A percentile compares a stretch with the other conserved stretches of the same genome.
Evolutionary conservation across 352 stramenopile species (phyloP).

Genomic region (Poterioochromonas sp.): DNA sequence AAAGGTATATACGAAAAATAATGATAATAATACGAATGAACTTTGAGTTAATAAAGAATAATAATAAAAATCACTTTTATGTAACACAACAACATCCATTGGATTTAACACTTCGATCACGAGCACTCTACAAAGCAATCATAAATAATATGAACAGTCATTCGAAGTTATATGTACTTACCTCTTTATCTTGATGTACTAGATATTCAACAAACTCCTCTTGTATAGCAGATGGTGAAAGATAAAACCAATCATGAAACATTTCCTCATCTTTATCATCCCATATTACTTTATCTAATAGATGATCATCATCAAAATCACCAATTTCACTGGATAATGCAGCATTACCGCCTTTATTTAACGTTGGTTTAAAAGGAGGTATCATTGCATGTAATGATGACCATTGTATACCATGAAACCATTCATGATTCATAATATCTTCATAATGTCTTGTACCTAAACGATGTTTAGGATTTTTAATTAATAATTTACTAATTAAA

Average conservation of each 20-base stretch:
- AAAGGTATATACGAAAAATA: too few relatives aligned
- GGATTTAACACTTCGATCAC: too few relatives aligned
- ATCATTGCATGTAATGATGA: not conserved
- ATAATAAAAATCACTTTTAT: too few relatives aligned
- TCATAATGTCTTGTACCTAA: constrained; percentile 67
- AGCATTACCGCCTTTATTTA: constrained; percentile 64
- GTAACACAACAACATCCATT: too few relatives aligned
- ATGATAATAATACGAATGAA: too few relatives aligned
- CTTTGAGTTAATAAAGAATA: too few relatives aligned
- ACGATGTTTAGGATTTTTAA: constrained; percentile 77
- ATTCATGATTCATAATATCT: constrained; percentile 80
- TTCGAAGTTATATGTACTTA: too few relatives aligned
- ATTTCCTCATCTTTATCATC: not conserved
- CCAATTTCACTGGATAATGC: constrained; percentile 42
- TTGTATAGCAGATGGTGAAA: not conserved
- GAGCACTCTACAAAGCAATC: too few relatives aligned
- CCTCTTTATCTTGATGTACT: not conserved
- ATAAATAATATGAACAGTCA: too few relatives aligned
- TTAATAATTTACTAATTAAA: constrained; percentile 70
- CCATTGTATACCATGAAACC: constrained; percentile 74
- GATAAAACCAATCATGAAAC: constrained; percentile 13
- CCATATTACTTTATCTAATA: not conserved
- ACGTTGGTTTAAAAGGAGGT: constrained; percentile 60
- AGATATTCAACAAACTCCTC: constrained; percentile 25
- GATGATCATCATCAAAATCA: constrained; percentile 7